Conservation (phyloP, 768 basidiomycete species). For the Porphyrellus cyaneotinctus region DNA sequence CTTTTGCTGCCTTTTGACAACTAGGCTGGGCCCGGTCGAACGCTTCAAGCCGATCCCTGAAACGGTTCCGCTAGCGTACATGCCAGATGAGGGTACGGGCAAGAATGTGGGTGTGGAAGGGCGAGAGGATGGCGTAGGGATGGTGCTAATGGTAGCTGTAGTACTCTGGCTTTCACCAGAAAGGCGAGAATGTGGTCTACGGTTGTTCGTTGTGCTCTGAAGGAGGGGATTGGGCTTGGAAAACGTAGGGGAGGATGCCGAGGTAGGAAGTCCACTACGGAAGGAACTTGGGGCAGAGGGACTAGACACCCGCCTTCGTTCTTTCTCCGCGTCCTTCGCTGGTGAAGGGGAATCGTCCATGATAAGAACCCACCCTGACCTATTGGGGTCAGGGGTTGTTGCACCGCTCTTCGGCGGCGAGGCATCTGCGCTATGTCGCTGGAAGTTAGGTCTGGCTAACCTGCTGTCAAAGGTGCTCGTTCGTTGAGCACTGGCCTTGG, state of each 20-base stretch:
- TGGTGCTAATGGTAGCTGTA: constrained; percentile 54
- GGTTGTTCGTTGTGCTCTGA: constrained; percentile 45
- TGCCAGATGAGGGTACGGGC: constrained; percentile 56
- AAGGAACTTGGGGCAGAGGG: constrained; percentile 55
- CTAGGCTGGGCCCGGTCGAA: constrained; percentile 48
- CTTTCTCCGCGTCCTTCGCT: constrained; percentile 51
- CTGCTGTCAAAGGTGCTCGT: constrained; percentile 17
- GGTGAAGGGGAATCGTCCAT: constrained; percentile 85
- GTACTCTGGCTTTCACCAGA: constrained; percentile 58
- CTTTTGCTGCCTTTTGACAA: constrained; percentile 44
- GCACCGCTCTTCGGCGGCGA: constrained; percentile 37
- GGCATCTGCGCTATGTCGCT: constrained; percentile 44
- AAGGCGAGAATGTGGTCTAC: constrained; percentile 69
- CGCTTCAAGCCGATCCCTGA: constrained; percentile 52
- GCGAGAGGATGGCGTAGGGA: constrained; percentile 64
- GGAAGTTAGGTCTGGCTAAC: constrained; percentile 26
- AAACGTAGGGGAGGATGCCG: constrained; percentile 45
- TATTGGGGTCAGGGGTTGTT: constrained; percentile 49
- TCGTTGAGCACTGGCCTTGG: constrained; percentile 18
- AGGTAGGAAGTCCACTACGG: constrained; percentile 44
- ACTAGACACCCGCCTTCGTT: constrained; percentile 58
- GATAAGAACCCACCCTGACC: constrained; percentile 83
- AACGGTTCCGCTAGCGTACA: constrained; percentile 38
- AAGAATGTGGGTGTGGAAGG: constrained; percentile 75
- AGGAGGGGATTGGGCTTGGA: constrained; percentile 38